Evolutionary conservation across 2,329 filamentous ascomycete genomes (phyloP).

Genomic region (Neobulgaria alba): DNA sequence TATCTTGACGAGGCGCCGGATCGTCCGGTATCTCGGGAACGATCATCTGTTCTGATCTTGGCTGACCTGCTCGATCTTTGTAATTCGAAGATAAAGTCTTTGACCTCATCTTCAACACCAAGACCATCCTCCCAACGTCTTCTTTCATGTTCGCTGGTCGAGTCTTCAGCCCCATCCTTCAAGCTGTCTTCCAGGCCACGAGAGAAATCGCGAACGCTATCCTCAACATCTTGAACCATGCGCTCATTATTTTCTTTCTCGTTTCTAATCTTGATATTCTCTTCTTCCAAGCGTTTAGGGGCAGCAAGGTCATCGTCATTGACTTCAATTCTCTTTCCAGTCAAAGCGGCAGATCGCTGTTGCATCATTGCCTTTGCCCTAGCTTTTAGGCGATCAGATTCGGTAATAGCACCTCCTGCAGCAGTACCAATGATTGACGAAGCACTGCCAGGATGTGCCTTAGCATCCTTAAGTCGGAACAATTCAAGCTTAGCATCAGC

Average conservation of each 20-base stretch:
- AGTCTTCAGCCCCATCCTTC: slow-evolving; percentile 69
- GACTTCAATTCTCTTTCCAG: slow-evolving; percentile 68
- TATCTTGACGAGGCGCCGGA: slow-evolving; percentile 34
- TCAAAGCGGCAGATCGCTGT: slow-evolving; percentile 84
- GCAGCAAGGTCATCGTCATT: slow-evolving; percentile 67
- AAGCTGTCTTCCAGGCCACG: slow-evolving; percentile 78
- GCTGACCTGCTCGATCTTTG: slow-evolving; percentile 77
- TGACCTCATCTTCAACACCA: slow-evolving; percentile 92
- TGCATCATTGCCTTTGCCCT: slow-evolving; percentile 98
- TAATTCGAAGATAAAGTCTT: slow-evolving; percentile 95
- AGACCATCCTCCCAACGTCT: slow-evolving; percentile 93
- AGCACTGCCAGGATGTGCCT: slow-evolving; percentile 76
- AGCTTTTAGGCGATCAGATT: slow-evolving; percentile 89
- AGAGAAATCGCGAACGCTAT: slow-evolving; percentile 85
- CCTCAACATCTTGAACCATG: slow-evolving; percentile 95
- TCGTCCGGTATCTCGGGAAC: slow-evolving; percentile 31
- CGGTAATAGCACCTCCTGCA: slow-evolving; percentile 81
- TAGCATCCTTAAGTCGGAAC: slow-evolving; percentile 88
- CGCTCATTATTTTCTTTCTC: slow-evolving; percentile 92
- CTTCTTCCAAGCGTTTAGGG: slow-evolving; percentile 79
- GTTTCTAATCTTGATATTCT: slow-evolving; percentile 68
- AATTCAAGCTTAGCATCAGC: slow-evolving; percentile 85
- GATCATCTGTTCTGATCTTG: slow-evolving; percentile 55
- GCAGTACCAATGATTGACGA: slow-evolving; percentile 83
- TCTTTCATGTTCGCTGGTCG: slow-evolving; percentile 78